phyloP scores from a whole-genome alignment of 257 asterid genomes.

The Penstemon newberryi region DNA sequence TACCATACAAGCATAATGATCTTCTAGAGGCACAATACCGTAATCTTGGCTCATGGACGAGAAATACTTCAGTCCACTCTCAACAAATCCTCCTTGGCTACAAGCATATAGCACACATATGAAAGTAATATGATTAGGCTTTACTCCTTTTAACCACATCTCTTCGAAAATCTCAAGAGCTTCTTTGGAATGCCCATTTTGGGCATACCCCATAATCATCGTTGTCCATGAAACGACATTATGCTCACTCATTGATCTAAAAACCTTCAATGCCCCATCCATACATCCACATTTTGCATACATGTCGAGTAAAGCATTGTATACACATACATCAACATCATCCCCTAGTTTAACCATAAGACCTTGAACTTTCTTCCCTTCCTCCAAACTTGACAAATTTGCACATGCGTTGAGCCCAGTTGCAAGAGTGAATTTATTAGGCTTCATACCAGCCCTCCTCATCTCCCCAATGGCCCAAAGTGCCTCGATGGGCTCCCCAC shows the following conservation, averaged over 20 bases:
- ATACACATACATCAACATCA: conserved; percentile 57
- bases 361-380: conserved; percentile 61
- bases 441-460: conserved; percentile 55
- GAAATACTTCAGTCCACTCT: conserved; percentile 48
- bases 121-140: conserved; percentile 59
- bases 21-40: conserved; percentile 54
- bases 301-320: conserved; percentile 76
- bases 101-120: conserved; percentile 61
- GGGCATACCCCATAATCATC: conserved; percentile 78
- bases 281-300: conserved; percentile 69
- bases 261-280: conserved; percentile 53
- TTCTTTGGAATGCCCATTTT: conserved; percentile 51
- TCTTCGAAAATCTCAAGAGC: conserved; percentile 60
- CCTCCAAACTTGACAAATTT: conserved; percentile 50
- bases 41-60: conserved; percentile 51
- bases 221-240: conserved; percentile 76
- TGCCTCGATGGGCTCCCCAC: conserved; percentile 57
- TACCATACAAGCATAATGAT: conserved; percentile 75
- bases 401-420: conserved; percentile 68
- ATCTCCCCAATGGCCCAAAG: conserved; percentile 52
- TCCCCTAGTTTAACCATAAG: conserved; percentile 48
- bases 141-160: conserved; percentile 46
- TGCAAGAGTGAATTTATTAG: conserved; percentile 69
- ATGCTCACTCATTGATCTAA: conserved; percentile 51
- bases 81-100: conserved; percentile 64